Evolutionary conservation across 331 rosid genomes (phyloP).

Genomic region (Stylosanthes scabra): DNA sequence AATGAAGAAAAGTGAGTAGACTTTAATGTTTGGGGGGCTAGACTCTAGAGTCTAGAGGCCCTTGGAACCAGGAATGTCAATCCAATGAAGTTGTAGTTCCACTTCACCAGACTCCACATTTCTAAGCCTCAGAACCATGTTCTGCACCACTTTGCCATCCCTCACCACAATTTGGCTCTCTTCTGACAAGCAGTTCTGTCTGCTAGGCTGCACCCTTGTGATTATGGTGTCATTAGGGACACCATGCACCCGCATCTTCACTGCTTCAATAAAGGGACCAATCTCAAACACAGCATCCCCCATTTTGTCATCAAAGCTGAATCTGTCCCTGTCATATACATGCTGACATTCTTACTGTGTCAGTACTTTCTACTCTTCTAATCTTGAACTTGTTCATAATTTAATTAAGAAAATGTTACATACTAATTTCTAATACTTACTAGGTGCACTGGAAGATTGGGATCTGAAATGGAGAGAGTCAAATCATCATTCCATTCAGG

Average conservation of each 20-base stretch:
- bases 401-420: too few relatives aligned
- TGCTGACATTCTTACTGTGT: conserved; percentile 39
- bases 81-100: conserved; percentile 70
- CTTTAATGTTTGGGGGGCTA: too few relatives aligned
- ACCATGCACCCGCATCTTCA: conserved; percentile 53
- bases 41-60: conserved; percentile 29
- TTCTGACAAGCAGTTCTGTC: conserved; percentile 72
- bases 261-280: conserved; percentile 58
- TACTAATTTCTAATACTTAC: conserved; percentile 48
- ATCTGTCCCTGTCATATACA: conserved; percentile 75
- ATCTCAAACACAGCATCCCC: conserved; percentile 80
- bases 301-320: conserved; percentile 81
- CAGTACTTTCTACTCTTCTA: too few relatives aligned
- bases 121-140: conserved; percentile 63
- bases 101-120: conserved; percentile 85
- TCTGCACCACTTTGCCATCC: conserved; percentile 60
- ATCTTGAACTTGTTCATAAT: too few relatives aligned
- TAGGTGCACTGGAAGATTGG: conserved; percentile 56
- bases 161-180: conserved; percentile 65
- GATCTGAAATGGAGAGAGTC: conserved; percentile 65
- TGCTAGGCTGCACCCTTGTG: conserved; percentile 56
- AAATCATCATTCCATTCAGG: conserved; percentile 84
- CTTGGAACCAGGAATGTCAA: conserved; percentile 77
- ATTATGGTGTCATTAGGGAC: conserved; percentile 58
- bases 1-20: too few relatives aligned